Conservation (phyloP, 139 green algal species). For the Chlamydomonas sp. region DNA sequence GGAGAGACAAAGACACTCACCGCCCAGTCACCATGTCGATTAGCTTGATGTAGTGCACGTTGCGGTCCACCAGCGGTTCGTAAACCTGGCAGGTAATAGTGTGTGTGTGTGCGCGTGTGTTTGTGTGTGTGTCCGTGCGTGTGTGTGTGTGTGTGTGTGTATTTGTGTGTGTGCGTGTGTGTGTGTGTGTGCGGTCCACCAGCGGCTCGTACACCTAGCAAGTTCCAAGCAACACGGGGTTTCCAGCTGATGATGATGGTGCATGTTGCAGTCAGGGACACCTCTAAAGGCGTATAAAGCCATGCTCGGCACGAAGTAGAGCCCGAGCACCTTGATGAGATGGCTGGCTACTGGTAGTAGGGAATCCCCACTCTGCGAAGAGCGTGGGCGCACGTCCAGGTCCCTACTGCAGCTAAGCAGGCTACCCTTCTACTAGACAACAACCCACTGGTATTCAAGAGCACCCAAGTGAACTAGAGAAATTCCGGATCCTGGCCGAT, state of each 20-base stretch:
- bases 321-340: too few relatives aligned
- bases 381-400: too few relatives aligned
- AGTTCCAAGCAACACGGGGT: too few relatives aligned
- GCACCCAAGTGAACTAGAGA: background rate
- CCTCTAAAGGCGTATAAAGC: too few relatives aligned
- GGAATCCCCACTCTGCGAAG: too few relatives aligned
- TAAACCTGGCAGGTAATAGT: conserved; percentile 62
- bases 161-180: background rate
- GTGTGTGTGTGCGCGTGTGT: too few relatives aligned
- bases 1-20: too few relatives aligned
- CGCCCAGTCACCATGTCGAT: conserved; percentile 98
- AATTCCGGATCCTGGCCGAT: too few relatives aligned
- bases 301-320: too few relatives aligned
- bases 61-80: conserved; percentile 56
- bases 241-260: background rate
- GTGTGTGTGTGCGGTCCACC: background rate
- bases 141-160: background rate
- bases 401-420: background rate
- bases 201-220: background rate
- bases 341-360: too few relatives aligned
- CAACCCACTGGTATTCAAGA: background rate
- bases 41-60: conserved; percentile 95
- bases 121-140: too few relatives aligned
- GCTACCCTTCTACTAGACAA: background rate
- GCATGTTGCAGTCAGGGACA: background rate